These are phyloP conservation scores for Salvia splendens DNA, from an alignment of 257 asterid species.

Conservation along the genomic window DNA sequence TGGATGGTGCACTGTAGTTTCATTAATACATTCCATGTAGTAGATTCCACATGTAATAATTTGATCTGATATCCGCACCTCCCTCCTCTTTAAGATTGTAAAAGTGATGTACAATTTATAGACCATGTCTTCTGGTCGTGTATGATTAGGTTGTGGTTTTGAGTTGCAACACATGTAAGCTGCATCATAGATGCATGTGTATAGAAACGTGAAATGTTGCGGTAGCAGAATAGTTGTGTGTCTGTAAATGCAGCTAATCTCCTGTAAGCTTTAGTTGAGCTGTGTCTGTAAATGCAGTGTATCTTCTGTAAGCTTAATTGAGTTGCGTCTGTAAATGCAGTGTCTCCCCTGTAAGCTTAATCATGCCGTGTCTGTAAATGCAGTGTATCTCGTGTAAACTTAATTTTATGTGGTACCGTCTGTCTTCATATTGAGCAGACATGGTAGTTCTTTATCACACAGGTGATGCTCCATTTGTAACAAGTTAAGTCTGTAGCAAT, in stretches of 20 bases:
- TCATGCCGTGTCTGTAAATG: constrained; percentile 32
- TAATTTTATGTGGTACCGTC: constrained; percentile 14
- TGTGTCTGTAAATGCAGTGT: constrained; percentile 31
- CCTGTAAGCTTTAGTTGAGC: constrained; percentile 22
- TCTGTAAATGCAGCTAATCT: constrained; percentile 33
- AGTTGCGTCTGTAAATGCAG: constrained; percentile 36
- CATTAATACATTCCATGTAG: constrained; percentile 24
- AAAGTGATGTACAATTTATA: constrained; percentile 34
- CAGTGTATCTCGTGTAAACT: constrained; percentile 33
- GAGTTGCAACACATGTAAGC: constrained; percentile 23
- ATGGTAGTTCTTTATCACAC: neutral
- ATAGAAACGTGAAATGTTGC: constrained; percentile 8
- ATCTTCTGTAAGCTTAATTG: constrained; percentile 26
- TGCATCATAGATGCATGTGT: constrained; percentile 21
- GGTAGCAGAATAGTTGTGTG: constrained; percentile 21
- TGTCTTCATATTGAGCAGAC: constrained; percentile 12
- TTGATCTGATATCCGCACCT: constrained; percentile 21
- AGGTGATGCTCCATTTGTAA: constrained; percentile 19
- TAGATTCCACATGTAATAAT: constrained; percentile 27
- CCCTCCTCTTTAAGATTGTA: constrained; percentile 35
- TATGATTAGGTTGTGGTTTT: constrained; percentile 21
- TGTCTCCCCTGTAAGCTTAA: constrained; percentile 29
- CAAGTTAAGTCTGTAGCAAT: constrained; percentile 16
- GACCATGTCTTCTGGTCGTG: constrained; percentile 34
- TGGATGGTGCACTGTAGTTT: constrained; percentile 22